Percentiles rank a stretch among this genome's conserved stretches.
Conservation (phyloP, 2,329 filamentous ascomycete genomes). For the Alternaria atra region DNA sequence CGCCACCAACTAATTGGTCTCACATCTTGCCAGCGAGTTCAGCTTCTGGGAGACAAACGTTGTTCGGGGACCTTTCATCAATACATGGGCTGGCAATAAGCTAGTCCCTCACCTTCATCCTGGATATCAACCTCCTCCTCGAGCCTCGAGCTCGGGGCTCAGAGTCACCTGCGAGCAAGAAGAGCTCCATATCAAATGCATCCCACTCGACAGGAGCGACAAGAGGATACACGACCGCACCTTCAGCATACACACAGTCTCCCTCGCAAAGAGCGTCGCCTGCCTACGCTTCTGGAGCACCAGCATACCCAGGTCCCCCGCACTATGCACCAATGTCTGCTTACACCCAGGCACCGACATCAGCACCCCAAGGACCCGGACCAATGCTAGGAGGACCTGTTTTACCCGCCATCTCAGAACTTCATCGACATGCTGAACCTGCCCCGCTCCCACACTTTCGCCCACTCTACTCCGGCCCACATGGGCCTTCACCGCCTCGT, state of each 20-base stretch:
- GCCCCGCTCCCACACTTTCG: constrained; percentile 50
- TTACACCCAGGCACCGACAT: constrained; percentile 39
- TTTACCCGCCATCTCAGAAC: constrained; percentile 50
- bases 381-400: constrained; percentile 51
- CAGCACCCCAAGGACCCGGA: constrained; percentile 32
- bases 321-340: constrained; percentile 42
- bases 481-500: constrained; percentile 43
- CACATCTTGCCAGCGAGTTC: constrained; percentile 9
- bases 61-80: constrained; percentile 25
- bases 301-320: constrained; percentile 41
- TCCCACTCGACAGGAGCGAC: constrained; percentile 56
- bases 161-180: constrained; percentile 67
- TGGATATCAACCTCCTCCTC: constrained; percentile 95
- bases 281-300: constrained; percentile 42
- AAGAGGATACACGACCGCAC: constrained; percentile 46
- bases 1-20: constrained; percentile 14
- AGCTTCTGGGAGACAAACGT: constrained; percentile 23
- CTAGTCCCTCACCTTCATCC: constrained; percentile 69
- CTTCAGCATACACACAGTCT: constrained; percentile 49
- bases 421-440: constrained; percentile 52
- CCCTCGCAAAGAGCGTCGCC: constrained; percentile 46
- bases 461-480: constrained; percentile 52
- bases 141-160: constrained; percentile 76
- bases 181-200: constrained; percentile 51
- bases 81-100: constrained; percentile 54